phyloP scores from a whole-genome alignment of 2,329 filamentous ascomycete genomes.

The Talaromyces sp. region DNA sequence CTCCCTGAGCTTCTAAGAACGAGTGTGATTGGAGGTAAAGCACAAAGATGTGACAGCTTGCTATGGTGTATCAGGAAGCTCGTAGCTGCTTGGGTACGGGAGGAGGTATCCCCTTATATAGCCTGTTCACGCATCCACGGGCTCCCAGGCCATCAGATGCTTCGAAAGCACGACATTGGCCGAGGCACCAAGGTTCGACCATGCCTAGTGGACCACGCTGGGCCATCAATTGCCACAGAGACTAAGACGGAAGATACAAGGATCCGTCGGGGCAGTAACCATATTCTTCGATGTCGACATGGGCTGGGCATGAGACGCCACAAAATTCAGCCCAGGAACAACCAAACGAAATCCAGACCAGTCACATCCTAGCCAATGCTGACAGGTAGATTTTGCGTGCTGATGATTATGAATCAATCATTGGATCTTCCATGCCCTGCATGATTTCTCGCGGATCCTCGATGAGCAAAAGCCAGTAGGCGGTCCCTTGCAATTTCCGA shows the following conservation, averaged over 20 bases:
- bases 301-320: neutral
- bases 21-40: constrained; percentile 5
- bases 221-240: neutral
- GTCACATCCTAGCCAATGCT: neutral
- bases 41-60: neutral
- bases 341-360: neutral
- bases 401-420: constrained; percentile 1
- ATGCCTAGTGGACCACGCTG: neutral
- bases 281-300: neutral
- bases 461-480: neutral
- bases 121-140: neutral
- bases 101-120: neutral
- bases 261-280: neutral
- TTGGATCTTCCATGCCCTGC: neutral
- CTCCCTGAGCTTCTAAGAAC: constrained; percentile 2
- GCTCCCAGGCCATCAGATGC: neutral
- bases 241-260: neutral
- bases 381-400: neutral
- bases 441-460: neutral
- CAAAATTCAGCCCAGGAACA: neutral
- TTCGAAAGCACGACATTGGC: neutral
- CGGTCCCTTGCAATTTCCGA: neutral
- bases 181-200: neutral
- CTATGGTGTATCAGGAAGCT: neutral
- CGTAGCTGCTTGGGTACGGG: neutral